These are phyloP conservation scores for Pseudogymnoascus sp. DNA, from an alignment of 2,329 filamentous ascomycete species.

Conservation along the genomic window DNA sequence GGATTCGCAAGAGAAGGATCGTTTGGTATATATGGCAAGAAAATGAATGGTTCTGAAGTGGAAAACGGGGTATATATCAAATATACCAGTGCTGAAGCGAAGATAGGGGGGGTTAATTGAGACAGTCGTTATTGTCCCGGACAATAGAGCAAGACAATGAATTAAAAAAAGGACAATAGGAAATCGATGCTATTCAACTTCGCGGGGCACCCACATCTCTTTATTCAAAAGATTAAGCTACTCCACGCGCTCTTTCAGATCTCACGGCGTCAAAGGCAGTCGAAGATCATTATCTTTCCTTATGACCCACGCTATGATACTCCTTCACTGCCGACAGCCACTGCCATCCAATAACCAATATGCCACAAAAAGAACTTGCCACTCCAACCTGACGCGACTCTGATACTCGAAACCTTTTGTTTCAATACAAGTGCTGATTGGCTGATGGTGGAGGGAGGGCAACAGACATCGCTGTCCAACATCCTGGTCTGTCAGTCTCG, in stretches of 20 bases:
- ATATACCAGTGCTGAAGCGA: conserved; percentile 2
- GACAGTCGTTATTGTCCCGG: conserved; percentile 4
- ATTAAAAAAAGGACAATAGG: background rate
- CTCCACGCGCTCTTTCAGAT: background rate
- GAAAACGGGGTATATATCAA: conserved; percentile 6
- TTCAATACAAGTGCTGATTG: background rate
- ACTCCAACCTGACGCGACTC: background rate
- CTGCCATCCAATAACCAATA: background rate
- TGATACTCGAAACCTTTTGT: conserved; percentile 5
- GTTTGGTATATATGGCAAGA: background rate
- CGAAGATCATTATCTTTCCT: background rate
- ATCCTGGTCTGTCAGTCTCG: background rate
- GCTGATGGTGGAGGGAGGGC: background rate
- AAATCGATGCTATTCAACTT: background rate
- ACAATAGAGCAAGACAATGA: background rate
- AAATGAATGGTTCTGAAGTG: background rate
- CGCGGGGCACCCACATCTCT: conserved; percentile 2
- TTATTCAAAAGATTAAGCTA: background rate
- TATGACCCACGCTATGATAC: background rate
- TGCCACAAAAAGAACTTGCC: conserved; percentile 1
- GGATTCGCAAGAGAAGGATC: background rate
- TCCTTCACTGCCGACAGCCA: background rate
- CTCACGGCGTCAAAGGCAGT: background rate
- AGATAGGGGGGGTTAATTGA: background rate
- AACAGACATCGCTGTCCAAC: background rate